Percentiles rank a stretch among this genome's conserved stretches.
phyloP scores from a whole-genome alignment of 495 filamentous ascomycete species.

The Halenospora varia region DNA sequence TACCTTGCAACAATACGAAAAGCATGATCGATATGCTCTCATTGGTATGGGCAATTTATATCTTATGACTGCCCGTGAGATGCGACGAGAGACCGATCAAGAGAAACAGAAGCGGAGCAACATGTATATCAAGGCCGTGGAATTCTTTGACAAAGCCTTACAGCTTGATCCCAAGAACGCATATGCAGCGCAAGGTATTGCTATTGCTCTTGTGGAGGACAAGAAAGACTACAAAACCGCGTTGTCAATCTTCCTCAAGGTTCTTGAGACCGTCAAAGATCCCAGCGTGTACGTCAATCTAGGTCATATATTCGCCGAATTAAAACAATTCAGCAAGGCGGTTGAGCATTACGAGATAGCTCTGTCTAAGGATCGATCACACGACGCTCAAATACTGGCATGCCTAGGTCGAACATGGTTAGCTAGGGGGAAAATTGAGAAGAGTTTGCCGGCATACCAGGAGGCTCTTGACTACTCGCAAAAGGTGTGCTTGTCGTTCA shows the following conservation, averaged over 20 bases:
- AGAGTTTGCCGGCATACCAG: slow-evolving; percentile 74
- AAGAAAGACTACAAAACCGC: slow-evolving; percentile 79
- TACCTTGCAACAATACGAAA: slow-evolving; percentile 87
- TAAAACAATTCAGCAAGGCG: slow-evolving; percentile 81
- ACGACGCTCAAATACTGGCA: slow-evolving; percentile 77
- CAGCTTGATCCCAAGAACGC: slow-evolving; percentile 91
- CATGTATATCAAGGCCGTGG: slow-evolving; percentile 84
- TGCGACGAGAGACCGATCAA: slow-evolving; percentile 81
- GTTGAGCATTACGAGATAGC: slow-evolving; percentile 96
- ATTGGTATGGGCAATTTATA: slow-evolving; percentile 96
- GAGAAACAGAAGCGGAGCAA: slow-evolving; percentile 87
- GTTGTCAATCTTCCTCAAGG: slow-evolving; percentile 79
- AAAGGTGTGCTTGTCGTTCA: slow-evolving; percentile 41
- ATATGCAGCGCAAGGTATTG: slow-evolving; percentile 92
- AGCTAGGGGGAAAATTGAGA: slow-evolving; percentile 77
- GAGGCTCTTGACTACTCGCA: slow-evolving; percentile 82
- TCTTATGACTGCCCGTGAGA: slow-evolving; percentile 81
- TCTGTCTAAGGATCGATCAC: slow-evolving; percentile 71
- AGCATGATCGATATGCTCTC: slow-evolving; percentile 92
- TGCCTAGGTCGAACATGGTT: slow-evolving; percentile 96
- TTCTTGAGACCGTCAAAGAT: slow-evolving; percentile 85
- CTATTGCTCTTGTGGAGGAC: slow-evolving; percentile 89
- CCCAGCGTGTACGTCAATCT: slow-evolving; percentile 84
- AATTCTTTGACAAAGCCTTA: slow-evolving; percentile 97
- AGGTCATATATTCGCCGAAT: slow-evolving; percentile 85